These are phyloP conservation scores for Trypanosoma scelopori DNA, from an alignment of 208 protist species.

Conservation along the genomic window DNA sequence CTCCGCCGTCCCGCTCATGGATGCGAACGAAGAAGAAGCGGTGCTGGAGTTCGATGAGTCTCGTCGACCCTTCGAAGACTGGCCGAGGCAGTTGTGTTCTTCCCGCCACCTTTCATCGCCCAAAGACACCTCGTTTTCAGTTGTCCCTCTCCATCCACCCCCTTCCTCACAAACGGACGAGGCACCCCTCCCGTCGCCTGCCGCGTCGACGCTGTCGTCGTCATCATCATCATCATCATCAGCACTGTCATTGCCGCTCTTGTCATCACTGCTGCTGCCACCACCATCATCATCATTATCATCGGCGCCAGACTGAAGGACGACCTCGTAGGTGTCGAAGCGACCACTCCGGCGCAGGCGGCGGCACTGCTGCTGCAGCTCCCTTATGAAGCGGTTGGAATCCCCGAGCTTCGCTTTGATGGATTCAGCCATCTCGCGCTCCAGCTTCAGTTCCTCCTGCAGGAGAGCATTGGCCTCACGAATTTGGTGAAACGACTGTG, in stretches of 20 bases:
- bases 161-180: no score
- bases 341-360: conserved; percentile 22
- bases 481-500: conserved; percentile 14
- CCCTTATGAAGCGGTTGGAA: conserved; percentile 16
- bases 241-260: not conserved
- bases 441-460: conserved; percentile 19
- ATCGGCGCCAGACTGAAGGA: not conserved
- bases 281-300: conserved; percentile 4
- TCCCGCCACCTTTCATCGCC: no score
- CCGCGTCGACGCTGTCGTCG: not conserved
- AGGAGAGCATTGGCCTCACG: conserved; percentile 14
- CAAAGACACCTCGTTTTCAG: no score
- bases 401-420: conserved; percentile 5
- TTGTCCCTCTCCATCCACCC: no score
- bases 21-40: conserved; percentile 1
- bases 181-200: no score
- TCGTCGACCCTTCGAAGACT: no score
- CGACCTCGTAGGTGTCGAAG: conserved; percentile 15
- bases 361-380: conserved; percentile 21
- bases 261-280: not conserved
- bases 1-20: not conserved
- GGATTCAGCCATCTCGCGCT: conserved; percentile 1
- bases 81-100: no score
- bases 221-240: not conserved
- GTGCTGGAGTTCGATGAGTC: not conserved